These are phyloP conservation scores for Trichoderma asperellum DNA, from an alignment of 2,329 filamentous ascomycete species.

Conservation along the genomic window DNA sequence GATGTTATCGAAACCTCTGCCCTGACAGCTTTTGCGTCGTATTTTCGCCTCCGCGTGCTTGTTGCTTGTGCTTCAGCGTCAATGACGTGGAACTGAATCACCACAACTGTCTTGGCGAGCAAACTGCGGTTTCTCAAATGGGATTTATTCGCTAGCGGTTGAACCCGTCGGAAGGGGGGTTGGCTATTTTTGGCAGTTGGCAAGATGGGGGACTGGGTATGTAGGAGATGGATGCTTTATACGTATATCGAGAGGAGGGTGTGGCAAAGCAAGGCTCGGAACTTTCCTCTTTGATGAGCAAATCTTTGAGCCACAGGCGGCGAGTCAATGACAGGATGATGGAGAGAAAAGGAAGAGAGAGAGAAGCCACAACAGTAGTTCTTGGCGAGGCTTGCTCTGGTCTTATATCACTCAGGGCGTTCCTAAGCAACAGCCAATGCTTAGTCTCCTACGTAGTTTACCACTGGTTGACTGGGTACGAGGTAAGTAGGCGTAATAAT, in stretches of 20 bases:
- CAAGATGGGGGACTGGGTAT: not conserved
- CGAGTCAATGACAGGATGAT: slow-evolving; percentile 7
- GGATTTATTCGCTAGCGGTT: not conserved
- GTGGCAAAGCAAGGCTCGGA: not conserved
- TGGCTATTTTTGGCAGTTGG: slow-evolving; percentile 9
- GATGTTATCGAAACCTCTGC: slow-evolving; percentile 21
- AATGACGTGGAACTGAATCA: slow-evolving; percentile 26
- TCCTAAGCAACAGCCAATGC: not conserved
- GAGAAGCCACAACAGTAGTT: slow-evolving; percentile 8
- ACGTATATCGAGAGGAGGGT: slow-evolving; percentile 3
- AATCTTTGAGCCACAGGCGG: not conserved
- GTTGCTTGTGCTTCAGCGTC: not conserved
- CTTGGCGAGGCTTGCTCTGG: slow-evolving; percentile 11
- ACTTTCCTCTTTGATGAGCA: not conserved
- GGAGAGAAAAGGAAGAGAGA: slow-evolving; percentile 6
- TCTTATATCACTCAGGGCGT: slow-evolving; percentile 17
- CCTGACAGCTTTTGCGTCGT: slow-evolving; percentile 17
- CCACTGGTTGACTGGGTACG: not conserved
- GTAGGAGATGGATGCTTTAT: not conserved
- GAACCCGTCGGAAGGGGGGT: not conserved
- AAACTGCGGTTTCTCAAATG: not conserved
- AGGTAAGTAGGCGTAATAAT: not conserved
- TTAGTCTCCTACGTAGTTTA: not conserved
- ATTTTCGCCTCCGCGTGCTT: slow-evolving; percentile 6
- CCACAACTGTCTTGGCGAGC: not conserved